Evolutionary conservation across 208 protist species (phyloP).

Genomic region (Blechomonas ayalai): DNA sequence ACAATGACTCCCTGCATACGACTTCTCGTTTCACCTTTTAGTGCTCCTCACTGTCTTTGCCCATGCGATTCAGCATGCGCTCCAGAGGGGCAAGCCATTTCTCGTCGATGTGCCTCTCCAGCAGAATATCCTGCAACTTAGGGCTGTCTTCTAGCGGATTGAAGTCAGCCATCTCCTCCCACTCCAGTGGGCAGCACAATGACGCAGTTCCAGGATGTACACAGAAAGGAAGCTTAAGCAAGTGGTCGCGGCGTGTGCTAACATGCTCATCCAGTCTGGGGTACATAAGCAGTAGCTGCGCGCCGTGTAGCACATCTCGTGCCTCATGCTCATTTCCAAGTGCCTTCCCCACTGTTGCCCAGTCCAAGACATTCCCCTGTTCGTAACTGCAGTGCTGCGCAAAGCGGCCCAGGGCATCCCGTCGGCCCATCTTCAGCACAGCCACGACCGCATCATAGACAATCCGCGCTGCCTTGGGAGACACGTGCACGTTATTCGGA

Average conservation of each 20-base stretch:
- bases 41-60: constrained; percentile 32
- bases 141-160: constrained; percentile 61
- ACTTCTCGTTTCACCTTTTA: constrained; percentile 7
- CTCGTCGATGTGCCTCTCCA: constrained; percentile 49
- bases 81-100: constrained; percentile 60
- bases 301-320: constrained; percentile 41
- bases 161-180: constrained; percentile 54
- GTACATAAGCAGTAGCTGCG: constrained; percentile 85
- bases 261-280: constrained; percentile 97
- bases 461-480: constrained; percentile 49
- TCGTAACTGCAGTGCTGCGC: constrained; percentile 40
- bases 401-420: constrained; percentile 50
- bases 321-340: constrained; percentile 41
- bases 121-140: constrained; percentile 55
- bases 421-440: constrained; percentile 65
- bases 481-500: constrained; percentile 59
- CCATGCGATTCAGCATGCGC: constrained; percentile 63
- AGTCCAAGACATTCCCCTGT: constrained; percentile 59
- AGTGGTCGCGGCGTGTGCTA: constrained; percentile 94
- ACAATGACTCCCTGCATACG: no score
- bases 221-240: constrained; percentile 98
- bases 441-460: constrained; percentile 59
- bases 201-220: constrained; percentile 93
- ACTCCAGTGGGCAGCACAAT: constrained; percentile 81
- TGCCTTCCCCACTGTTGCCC: constrained; percentile 24